Conservation (phyloP, 441 rosid species). For the Manihot esculenta region DNA sequence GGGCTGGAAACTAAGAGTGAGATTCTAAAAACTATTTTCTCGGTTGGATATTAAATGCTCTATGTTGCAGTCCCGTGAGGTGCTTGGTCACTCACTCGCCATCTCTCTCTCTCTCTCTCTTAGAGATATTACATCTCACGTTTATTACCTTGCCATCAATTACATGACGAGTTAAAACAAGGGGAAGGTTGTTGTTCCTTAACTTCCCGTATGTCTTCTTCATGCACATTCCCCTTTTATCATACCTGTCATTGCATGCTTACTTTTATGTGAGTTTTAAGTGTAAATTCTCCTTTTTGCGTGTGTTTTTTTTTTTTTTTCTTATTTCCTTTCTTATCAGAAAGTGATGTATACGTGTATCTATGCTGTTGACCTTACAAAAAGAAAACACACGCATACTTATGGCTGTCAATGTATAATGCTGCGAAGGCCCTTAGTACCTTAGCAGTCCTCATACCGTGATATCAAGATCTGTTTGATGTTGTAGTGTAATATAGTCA, state of each 20-base stretch:
- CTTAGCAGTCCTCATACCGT: no score
- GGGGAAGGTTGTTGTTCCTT: slow-evolving; percentile 11
- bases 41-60: slow-evolving; percentile 48
- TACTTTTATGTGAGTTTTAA: not conserved
- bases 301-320: no score
- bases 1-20: slow-evolving; percentile 11
- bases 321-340: not conserved
- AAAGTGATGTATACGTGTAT: not conserved
- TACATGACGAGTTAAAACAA: slow-evolving; percentile 37
- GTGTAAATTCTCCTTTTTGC: no score
- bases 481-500: not conserved
- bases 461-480: slow-evolving; percentile 2
- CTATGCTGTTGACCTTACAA: not conserved
- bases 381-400: not conserved
- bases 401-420: not conserved
- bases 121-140: slow-evolving; percentile 46
- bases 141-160: slow-evolving; percentile 49
- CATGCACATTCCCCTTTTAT: slow-evolving; percentile 24
- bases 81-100: slow-evolving; percentile 23
- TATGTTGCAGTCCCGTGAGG: slow-evolving; percentile 72
- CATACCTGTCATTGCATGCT: slow-evolving; percentile 1
- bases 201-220: slow-evolving; percentile 20
- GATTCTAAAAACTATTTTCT: slow-evolving; percentile 1
- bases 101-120: slow-evolving; percentile 3
- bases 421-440: no score